A percentile compares a stretch with the other conserved stretches of the same genome.
These are phyloP conservation scores for Alternaria sp. DNA, from an alignment of 2,329 filamentous ascomycete species.

Conservation along the genomic window DNA sequence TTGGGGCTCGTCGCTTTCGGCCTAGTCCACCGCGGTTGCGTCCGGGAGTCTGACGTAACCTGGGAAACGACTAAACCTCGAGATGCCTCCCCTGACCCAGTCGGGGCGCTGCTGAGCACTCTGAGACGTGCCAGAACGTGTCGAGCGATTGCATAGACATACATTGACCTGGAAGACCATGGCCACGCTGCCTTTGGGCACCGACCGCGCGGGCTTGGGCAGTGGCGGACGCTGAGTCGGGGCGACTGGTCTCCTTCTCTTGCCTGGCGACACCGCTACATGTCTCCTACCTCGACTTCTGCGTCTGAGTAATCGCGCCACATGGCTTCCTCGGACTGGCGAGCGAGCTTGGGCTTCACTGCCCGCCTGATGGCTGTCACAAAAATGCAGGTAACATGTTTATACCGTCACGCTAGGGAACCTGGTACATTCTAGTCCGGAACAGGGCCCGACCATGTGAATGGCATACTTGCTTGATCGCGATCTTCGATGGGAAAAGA, in stretches of 20 bases:
- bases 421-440: background rate
- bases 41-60: slow-evolving; percentile 28
- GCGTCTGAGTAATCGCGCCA: background rate
- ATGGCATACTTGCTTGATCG: slow-evolving; percentile 1
- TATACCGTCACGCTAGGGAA: slow-evolving; percentile 11
- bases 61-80: slow-evolving; percentile 6
- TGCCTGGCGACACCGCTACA: slow-evolving; percentile 6
- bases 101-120: background rate
- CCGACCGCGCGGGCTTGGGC: slow-evolving; percentile 8
- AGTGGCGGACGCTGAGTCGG: slow-evolving; percentile 11
- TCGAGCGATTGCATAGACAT: background rate
- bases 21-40: slow-evolving; percentile 21
- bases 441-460: slow-evolving; percentile 3
- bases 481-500: background rate
- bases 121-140: slow-evolving; percentile 2
- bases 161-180: background rate
- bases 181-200: slow-evolving; percentile 2
- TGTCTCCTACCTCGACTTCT: background rate
- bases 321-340: slow-evolving; percentile 50
- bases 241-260: background rate
- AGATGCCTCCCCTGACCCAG: background rate
- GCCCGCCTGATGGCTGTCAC: slow-evolving; percentile 53
- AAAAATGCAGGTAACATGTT: slow-evolving; percentile 55
- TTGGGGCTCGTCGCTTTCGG: slow-evolving; percentile 31
- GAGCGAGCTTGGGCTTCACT: slow-evolving; percentile 51